Conservation (phyloP, 2,329 filamentous ascomycete genomes). For the Trichoderma brevicompactum region DNA sequence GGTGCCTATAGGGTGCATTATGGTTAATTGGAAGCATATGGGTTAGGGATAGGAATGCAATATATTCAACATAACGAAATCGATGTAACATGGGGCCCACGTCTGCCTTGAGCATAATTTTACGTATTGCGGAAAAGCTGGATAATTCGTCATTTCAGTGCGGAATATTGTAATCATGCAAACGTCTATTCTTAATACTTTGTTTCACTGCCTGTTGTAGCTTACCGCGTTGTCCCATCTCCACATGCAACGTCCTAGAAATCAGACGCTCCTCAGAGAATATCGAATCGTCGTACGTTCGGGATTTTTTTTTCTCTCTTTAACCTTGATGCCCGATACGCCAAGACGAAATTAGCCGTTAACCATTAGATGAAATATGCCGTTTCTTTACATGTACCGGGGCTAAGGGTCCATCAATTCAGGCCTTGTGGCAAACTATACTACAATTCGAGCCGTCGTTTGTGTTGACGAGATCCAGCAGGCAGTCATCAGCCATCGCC, state of each 20-base stretch:
- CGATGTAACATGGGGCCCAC: background rate
- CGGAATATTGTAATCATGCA: constrained; percentile 5
- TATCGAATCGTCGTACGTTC: background rate
- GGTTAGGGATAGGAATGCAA: background rate
- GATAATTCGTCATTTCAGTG: background rate
- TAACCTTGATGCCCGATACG: background rate
- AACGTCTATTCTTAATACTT: background rate
- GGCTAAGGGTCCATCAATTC: background rate
- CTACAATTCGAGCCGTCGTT: background rate
- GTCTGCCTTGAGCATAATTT: background rate
- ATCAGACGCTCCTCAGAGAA: background rate
- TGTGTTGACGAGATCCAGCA: background rate
- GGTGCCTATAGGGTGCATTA: background rate
- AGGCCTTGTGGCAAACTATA: background rate
- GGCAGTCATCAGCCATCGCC: background rate
- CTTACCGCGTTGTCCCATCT: background rate
- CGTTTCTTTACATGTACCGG: constrained; percentile 10
- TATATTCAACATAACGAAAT: background rate
- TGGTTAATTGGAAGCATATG: constrained; percentile 26
- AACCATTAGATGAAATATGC: background rate
- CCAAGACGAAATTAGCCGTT: constrained; percentile 26
- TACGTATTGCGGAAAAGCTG: background rate
- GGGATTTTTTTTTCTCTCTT: background rate
- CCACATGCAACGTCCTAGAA: background rate
- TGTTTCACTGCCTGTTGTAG: background rate